Evolutionary conservation across 106 monocot species (phyloP), one percentile per base, ranked within the genome.

Genomic region (Chionographis japonica): DNA sequence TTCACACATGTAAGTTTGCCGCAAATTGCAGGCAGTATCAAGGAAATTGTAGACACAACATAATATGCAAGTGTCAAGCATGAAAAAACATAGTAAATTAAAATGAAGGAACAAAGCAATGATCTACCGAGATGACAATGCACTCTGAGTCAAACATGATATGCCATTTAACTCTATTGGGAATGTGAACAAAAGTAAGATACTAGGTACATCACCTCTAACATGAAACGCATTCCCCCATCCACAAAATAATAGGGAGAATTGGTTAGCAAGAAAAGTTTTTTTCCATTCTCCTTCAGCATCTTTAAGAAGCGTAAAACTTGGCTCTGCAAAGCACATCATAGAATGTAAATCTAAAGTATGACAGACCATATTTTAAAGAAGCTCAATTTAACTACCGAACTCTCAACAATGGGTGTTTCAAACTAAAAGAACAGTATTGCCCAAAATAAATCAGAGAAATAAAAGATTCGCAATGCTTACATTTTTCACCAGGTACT

Each of bases 171-270:
- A 46, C 8, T 46, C 46, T 46, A 6, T 5, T 2, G 9, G 46
- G 46, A 46, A 46, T 10, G 9, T 46, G 46, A 46, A 46, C 46
- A 1, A 27, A 27, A 27, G 27, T 46, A 46, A 0, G 46, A 46
- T 46, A 10, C 9, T 46, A 6, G 46, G 1, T 46, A 72, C 61
- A 77, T 49, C 39, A 97, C 97, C 89, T 97, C 86, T 65, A 92
- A 61, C 84, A 97, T 80, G 60, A 77, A 97, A 6, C 50, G 75
- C 97, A 97, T 97, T 54, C 97, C 97, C 16, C 92, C 97, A 76
- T 97, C 89, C 36, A 97, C 97, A 85, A 97, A 97, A 76, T 76
- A 85, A 77, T 81, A 92, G 56, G 92, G 92, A 68, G 97, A 97
- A 73, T 97, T 97, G 20, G 97, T 97, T 40, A 97, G 80, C 69